Conservation (phyloP, 1,284 basidiomycete genomes). For the Xerocomus minutiporus region DNA sequence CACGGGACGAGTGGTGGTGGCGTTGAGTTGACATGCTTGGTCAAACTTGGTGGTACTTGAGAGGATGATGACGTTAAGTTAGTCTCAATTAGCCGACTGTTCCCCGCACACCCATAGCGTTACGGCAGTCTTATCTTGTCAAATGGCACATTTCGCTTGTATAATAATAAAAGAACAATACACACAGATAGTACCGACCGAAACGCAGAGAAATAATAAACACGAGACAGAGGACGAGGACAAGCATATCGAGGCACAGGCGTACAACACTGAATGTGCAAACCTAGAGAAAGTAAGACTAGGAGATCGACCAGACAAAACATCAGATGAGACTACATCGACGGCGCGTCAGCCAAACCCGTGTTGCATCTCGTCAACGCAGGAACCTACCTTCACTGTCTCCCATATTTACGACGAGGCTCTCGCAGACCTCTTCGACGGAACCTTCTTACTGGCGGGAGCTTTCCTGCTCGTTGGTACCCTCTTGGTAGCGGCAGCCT, state of each 20-base stretch:
- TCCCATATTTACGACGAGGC: slow-evolving; percentile 14
- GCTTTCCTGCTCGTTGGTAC: slow-evolving; percentile 36
- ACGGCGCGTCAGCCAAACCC: slow-evolving; percentile 3
- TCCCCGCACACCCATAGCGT: slow-evolving; percentile 10
- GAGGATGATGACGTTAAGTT: not conserved
- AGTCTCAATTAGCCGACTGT: slow-evolving; percentile 1
- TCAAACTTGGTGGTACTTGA: not conserved
- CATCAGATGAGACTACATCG: not conserved
- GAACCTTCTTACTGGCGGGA: slow-evolving; percentile 28
- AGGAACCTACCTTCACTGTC: slow-evolving; percentile 3
- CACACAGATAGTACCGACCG: slow-evolving; percentile 17
- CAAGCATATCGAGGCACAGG: slow-evolving; percentile 30
- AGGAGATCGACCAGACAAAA: slow-evolving; percentile 2
- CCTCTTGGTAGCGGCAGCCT: slow-evolving; percentile 34
- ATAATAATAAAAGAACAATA: slow-evolving; percentile 24
- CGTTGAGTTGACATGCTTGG: slow-evolving; percentile 23
- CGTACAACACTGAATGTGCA: slow-evolving; percentile 26
- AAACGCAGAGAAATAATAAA: slow-evolving; percentile 22
- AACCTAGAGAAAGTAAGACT: slow-evolving; percentile 7
- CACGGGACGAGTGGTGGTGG: slow-evolving; percentile 36
- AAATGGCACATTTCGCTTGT: slow-evolving; percentile 5
- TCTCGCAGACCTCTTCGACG: slow-evolving; percentile 25
- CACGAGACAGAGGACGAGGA: slow-evolving; percentile 8
- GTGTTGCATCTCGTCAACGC: not conserved
- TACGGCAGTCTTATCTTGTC: not conserved